These are phyloP conservation scores for Aspergillus sp. DNA, from an alignment of 2,329 filamentous ascomycete genomes.

Conservation along the genomic window DNA sequence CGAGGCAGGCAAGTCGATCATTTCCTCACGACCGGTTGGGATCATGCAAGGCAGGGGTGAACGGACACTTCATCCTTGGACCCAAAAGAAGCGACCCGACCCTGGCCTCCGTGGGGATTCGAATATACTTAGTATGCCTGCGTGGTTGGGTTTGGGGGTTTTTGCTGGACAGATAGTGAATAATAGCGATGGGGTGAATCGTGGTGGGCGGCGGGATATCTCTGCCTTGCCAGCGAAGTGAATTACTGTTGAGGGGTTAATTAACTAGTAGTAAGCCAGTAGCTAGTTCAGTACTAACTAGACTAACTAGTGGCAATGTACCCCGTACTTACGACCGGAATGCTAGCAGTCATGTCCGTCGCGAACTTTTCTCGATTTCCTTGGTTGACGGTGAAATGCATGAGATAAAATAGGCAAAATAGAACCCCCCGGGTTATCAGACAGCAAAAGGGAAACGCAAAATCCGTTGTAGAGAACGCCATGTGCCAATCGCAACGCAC, in stretches of 20 bases:
- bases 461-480: slow-evolving; percentile 7
- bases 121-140: too few species aligned
- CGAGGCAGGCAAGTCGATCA: neutral
- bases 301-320: too few species aligned
- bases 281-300: too few species aligned
- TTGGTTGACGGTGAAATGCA: neutral
- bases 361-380: neutral
- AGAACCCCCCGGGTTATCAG: neutral
- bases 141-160: too few species aligned
- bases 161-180: too few species aligned
- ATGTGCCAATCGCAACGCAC: slow-evolving; percentile 17
- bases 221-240: too few species aligned
- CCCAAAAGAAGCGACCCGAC: too few species aligned
- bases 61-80: neutral
- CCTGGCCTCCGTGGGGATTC: too few species aligned
- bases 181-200: too few species aligned
- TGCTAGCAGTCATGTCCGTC: neutral
- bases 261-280: too few species aligned
- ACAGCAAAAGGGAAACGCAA: slow-evolving; percentile 9
- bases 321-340: neutral
- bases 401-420: neutral
- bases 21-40: neutral
- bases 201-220: too few species aligned
- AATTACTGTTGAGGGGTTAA: too few species aligned
- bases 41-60: neutral